Percentiles rank a stretch among this genome's conserved stretches.
Evolutionary conservation across 495 filamentous ascomycete species (phyloP).

Genomic region (Neurospora sp.): DNA sequence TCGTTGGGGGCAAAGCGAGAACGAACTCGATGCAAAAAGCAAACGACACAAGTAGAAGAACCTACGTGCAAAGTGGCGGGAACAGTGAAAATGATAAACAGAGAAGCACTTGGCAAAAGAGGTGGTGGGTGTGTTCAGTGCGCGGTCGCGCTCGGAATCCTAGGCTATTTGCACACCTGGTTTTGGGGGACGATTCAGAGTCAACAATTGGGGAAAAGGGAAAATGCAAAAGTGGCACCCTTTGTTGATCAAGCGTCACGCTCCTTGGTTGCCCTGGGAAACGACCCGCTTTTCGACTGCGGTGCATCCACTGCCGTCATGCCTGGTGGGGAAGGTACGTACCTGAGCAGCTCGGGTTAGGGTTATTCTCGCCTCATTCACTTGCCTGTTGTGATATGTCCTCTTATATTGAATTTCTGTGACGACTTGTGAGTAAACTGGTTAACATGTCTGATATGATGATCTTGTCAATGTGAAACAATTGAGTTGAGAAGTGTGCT

Average conservation of each 20-base stretch:
- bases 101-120: background rate
- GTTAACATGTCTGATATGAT: background rate
- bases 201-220: background rate
- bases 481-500: background rate
- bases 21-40: background rate
- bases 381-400: background rate
- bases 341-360: background rate
- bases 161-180: background rate
- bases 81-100: background rate
- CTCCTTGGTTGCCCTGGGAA: background rate
- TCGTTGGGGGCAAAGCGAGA: background rate
- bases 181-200: background rate
- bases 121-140: background rate
- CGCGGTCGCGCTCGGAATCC: background rate
- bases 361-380: background rate
- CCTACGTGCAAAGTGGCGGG: background rate
- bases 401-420: too few relatives aligned
- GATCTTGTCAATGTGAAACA: background rate
- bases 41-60: background rate
- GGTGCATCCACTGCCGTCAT: background rate
- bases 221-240: background rate
- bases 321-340: background rate
- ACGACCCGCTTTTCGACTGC: background rate
- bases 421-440: background rate
- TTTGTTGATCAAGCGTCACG: background rate